Percentiles rank a stretch among this genome's conserved stretches.
These are phyloP conservation scores for Arthrobotrys sinensis DNA, from an alignment of 2,329 filamentous ascomycete genomes.

Conservation along the genomic window DNA sequence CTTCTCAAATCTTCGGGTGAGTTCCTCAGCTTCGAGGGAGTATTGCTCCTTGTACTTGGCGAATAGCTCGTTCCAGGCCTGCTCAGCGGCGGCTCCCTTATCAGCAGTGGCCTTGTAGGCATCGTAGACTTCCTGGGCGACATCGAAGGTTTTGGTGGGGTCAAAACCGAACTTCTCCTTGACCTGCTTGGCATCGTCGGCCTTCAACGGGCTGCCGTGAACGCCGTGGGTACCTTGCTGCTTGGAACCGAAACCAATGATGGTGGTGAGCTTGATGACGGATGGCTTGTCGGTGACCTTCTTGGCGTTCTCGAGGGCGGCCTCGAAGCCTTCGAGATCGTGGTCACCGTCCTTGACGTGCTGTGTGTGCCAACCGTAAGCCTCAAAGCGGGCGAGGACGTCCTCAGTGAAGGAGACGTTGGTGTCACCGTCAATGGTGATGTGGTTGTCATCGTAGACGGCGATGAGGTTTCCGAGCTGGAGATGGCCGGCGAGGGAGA, in stretches of 20 bases:
- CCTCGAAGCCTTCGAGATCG: conserved; percentile 89
- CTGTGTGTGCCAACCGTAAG: conserved; percentile 95
- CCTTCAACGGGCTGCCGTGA: conserved; percentile 95
- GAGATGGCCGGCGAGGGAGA: conserved; percentile 92
- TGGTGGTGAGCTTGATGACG: conserved; percentile 96
- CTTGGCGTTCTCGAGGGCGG: conserved; percentile 86
- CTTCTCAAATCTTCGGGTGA: conserved; percentile 82
- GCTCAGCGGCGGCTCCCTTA: conserved; percentile 88
- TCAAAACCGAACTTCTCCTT: conserved; percentile 98
- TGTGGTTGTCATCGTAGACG: conserved; percentile 99
- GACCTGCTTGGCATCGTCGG: conserved; percentile 91
- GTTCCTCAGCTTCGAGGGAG: conserved; percentile 84
- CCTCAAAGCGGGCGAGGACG: conserved; percentile 91
- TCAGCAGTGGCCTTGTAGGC: conserved; percentile 86
- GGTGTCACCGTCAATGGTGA: conserved; percentile 94
- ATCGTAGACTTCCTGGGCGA: conserved; percentile 96
- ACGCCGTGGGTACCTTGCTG: conserved; percentile 94
- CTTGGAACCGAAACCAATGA: conserved; percentile 95
- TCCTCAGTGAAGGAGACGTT: conserved; percentile 98
- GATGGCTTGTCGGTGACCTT: conserved; percentile 95
- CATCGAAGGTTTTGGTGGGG: conserved; percentile 90
- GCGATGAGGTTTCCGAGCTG: conserved; percentile 97
- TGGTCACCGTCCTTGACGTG: conserved; percentile 88
- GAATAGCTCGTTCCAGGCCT: conserved; percentile 95
- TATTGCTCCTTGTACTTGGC: conserved; percentile 86